A percentile compares a stretch with the other conserved stretches of the same genome.
Conservation (phyloP, 768 basidiomycete genomes). For the Termitomyces sp. region DNA sequence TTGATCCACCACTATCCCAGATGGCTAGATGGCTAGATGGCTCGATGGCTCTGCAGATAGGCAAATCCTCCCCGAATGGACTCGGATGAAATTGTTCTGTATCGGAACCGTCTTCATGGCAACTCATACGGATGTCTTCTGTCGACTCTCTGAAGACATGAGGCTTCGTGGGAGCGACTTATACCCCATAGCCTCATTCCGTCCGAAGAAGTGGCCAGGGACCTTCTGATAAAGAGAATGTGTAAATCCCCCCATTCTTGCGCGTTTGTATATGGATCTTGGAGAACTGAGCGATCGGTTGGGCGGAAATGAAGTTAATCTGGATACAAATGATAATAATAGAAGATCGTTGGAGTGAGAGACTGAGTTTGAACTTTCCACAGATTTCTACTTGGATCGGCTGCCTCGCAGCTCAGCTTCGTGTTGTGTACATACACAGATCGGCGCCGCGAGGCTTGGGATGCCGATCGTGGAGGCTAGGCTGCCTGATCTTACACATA, state of each 20-base stretch:
- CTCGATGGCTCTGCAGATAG: not conserved
- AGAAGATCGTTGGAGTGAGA: not conserved
- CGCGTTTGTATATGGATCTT: not conserved
- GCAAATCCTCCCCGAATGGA: not conserved
- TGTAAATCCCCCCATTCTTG: not conserved
- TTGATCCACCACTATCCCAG: not conserved
- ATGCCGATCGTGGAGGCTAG: not conserved
- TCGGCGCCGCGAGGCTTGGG: not conserved
- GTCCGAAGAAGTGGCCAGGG: not conserved
- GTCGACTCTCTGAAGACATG: not conserved
- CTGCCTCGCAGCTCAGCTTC: not conserved
- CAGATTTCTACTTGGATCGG: not conserved
- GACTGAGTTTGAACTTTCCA: not conserved
- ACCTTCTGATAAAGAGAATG: not conserved
- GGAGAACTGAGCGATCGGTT: not conserved
- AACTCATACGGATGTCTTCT: not conserved
- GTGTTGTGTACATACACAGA: not conserved
- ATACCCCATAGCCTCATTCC: not conserved
- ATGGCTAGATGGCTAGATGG: no score
- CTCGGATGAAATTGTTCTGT: not conserved
- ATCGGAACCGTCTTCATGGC: not conserved
- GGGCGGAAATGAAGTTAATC: slow-evolving; percentile 6
- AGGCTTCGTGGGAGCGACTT: not conserved
- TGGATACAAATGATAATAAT: not conserved
- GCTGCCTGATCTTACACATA: not conserved